Base-by-base conservation (phyloP, 805 yeast genomes). In the Scheffersomyces lignosus region DNA sequence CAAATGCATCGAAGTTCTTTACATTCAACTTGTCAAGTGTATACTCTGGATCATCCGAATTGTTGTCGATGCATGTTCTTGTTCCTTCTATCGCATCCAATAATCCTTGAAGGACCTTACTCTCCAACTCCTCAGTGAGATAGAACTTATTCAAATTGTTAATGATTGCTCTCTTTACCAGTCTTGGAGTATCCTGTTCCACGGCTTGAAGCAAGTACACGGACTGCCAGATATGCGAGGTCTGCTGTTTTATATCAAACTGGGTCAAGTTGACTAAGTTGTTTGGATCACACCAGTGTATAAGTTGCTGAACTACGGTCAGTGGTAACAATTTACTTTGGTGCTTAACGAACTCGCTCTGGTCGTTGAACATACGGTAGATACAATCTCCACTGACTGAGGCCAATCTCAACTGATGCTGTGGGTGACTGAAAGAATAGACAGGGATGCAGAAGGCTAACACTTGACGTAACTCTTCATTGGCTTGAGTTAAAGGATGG, bases 391-490 rank as follows among this genome's bases (percentile, higher is more conserved):
- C 78, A 20, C 83, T 80, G 18, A 85, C 73, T 22, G 77, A 62
- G 5, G 81, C 73, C 51, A 89, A 62, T 41, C 81, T 70, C 33
- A 71, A 73, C 56, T 87, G 96, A 55, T 89, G 95, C 13, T 64
- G 64, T 0, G 70, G 66, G 49, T 82, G 89, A 23, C 95, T 84
- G 52, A 80, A 84, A 26, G 93, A 81, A 56, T 86, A 88, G 0
- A 86, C 95, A 0, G 97, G 96, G 13, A 90, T 70, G 56, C 96
- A 89, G 52, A 87, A 90, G 7, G 93, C 78, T 41, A 90, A 74
- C 0, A 86, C 85, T 58, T 90, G 97, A 32, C 81, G 70, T 43
- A 90, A 66, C 12, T 80, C 77, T 38, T 77, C 82, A 48, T 87
- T 87, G 4, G 68, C 61, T 4, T 76, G 60, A 36, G 82, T 81